Conservation (phyloP, 495 filamentous ascomycete species). For the Aspergillus baeticus region DNA sequence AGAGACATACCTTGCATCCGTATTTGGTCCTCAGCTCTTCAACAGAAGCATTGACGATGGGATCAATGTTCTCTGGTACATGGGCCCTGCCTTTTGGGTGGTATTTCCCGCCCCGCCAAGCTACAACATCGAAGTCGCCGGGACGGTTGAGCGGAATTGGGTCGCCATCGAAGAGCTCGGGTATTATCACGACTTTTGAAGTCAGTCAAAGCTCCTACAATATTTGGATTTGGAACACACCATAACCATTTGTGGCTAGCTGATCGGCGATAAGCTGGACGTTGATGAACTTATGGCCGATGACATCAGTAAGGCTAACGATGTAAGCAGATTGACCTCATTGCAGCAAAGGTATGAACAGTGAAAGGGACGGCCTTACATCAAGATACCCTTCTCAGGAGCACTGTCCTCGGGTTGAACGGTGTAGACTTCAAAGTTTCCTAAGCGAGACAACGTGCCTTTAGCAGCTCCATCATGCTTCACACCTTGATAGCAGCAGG, state of each 20-base stretch:
- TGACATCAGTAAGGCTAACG: conserved; percentile 26
- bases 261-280: conserved; percentile 59
- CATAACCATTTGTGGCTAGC: conserved; percentile 72
- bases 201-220: too few species aligned
- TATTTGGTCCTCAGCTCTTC: conserved; percentile 51
- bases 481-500: conserved; percentile 11
- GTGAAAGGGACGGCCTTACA: conserved; percentile 4
- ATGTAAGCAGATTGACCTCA: not conserved
- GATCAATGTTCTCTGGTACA: conserved; percentile 53
- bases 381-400: conserved; percentile 26
- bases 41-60: conserved; percentile 54
- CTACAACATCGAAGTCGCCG: conserved; percentile 26
- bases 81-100: conserved; percentile 24
- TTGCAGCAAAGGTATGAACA: not conserved
- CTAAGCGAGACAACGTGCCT: conserved; percentile 21
- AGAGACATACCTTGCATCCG: conserved; percentile 41
- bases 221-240: too few species aligned
- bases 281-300: conserved; percentile 30
- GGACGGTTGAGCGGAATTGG: conserved; percentile 26
- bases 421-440: conserved; percentile 25
- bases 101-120: conserved; percentile 16
- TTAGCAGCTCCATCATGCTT: conserved; percentile 25
- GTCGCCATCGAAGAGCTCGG: conserved; percentile 45
- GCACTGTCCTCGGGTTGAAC: conserved; percentile 26
- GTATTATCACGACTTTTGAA: conserved; percentile 53